phyloP scores from a whole-genome alignment of 306 rosid species.

The Castanea crenata region DNA sequence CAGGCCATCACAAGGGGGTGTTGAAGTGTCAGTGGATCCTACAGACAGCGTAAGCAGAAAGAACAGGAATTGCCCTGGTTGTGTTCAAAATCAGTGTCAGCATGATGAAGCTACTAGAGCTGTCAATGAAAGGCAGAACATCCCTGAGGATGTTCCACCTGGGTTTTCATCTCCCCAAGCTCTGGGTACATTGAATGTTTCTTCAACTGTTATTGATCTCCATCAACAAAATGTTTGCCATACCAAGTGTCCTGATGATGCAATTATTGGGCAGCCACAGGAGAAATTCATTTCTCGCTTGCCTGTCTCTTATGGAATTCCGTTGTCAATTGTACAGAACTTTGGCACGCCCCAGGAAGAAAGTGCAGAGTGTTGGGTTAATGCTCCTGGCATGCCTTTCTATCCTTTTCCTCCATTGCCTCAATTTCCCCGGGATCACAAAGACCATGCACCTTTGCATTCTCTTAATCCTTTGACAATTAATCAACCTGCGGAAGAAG shows the following conservation, averaged over 20 bases:
- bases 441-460: conserved; percentile 40
- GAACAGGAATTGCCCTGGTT: conserved; percentile 15
- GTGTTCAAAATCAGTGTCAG: conserved; percentile 15
- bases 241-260: conserved; percentile 32
- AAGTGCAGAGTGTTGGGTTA: conserved; percentile 55
- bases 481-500: conserved; percentile 40
- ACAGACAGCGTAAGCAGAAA: conserved; percentile 13
- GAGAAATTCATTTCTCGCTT: conserved; percentile 65
- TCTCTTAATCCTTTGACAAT: conserved; percentile 20
- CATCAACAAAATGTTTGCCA: conserved; percentile 30
- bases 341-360: conserved; percentile 59
- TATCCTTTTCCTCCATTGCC: conserved; percentile 92
- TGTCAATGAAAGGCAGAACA: conserved; percentile 37
- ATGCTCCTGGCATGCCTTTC: conserved; percentile 93
- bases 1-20: conserved; percentile 18
- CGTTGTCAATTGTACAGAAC: conserved; percentile 60
- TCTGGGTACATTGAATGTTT: conserved; percentile 34
- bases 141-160: conserved; percentile 80
- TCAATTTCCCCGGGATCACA: conserved; percentile 48
- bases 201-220: conserved; percentile 29
- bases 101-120: conserved; percentile 35
- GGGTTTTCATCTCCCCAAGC: conserved; percentile 76
- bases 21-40: conserved; percentile 5
- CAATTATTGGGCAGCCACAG: conserved; percentile 64
- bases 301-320: conserved; percentile 87